Evolutionary conservation across 2,329 filamentous ascomycete species (phyloP), one percentile per base, ranked within the genome.

Genomic region (Xylaria hypoxylon): DNA sequence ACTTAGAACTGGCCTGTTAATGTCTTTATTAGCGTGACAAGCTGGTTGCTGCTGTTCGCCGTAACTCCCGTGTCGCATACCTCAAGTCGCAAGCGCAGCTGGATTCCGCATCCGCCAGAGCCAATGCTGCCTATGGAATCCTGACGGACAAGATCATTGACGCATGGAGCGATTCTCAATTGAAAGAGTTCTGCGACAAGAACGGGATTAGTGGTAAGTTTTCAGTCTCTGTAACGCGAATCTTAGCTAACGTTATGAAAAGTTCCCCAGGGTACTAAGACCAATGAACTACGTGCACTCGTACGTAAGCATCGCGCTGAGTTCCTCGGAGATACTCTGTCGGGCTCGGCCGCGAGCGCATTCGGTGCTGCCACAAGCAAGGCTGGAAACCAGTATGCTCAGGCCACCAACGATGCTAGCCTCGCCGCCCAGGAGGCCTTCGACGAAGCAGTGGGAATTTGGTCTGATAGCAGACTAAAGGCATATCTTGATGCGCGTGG

Each of bases 141-240:
- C 82, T 98, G 47, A 93, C 90, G 69, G 93, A 98, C 74, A 89
- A 90, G 74, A 84, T 97, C 59, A 91, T 98, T 75, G 90, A 97
- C 73, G 89, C 92, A 3, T 99, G 96, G 96, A 90, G 91, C 75
- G 94, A 97, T 76, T 87, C 86, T 45, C 85, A 97, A 79, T 86
- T 99, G 78, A 98, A 98, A 86, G 90, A 93, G 69, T 98, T 96
- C 83, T 89, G 89, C 62, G 95, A 98, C 83, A 93, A 94, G 85
- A 96, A 98, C 74, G 89, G 89, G 64, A 91, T 99, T 77, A 79
- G 76, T 13, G 80, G 81, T 82, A 73, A 31, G 77, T 68, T 4
- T 15, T 53, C 15, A 8, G 5, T 6, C 5, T 8, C n/a, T 0
- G 2, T 40, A 10, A 1, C 5, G 24, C 15, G 24, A 57, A 6